phyloP scores from a whole-genome alignment of 202 grass and related monocot genomes.

The Dendrocalamus latiflorus region DNA sequence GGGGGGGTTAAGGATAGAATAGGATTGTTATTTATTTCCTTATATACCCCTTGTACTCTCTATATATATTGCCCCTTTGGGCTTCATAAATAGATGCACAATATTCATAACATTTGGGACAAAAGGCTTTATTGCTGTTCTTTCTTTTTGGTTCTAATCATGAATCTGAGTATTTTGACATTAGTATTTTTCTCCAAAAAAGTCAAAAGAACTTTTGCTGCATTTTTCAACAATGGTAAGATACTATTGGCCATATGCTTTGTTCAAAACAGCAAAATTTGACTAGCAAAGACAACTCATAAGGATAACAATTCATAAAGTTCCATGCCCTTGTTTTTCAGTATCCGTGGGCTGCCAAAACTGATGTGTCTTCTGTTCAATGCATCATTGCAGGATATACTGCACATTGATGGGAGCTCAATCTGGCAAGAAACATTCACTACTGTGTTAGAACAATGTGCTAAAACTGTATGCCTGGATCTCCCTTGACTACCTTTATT shows the following conservation, averaged over 20 bases:
- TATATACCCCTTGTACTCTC: too few species aligned
- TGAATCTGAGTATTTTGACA: background rate
- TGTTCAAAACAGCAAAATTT: background rate
- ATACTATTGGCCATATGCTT: background rate
- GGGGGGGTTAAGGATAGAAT: too few species aligned
- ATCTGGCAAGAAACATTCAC: slow-evolving; percentile 63
- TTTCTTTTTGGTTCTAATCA: background rate
- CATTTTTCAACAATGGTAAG: background rate
- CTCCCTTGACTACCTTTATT: background rate
- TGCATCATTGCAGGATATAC: slow-evolving; percentile 43
- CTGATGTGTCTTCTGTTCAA: background rate
- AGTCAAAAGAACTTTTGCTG: background rate
- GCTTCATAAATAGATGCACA: too few species aligned
- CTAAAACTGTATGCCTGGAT: slow-evolving; percentile 40
- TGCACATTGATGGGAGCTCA: slow-evolving; percentile 51
- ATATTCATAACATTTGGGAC: too few species aligned
- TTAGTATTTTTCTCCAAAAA: background rate
- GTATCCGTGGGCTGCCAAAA: background rate
- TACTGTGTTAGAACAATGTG: slow-evolving; percentile 41
- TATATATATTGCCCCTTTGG: too few species aligned
- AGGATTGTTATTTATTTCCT: too few species aligned
- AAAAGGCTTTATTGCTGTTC: too few species aligned
- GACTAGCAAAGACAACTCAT: background rate
- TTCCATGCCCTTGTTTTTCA: background rate
- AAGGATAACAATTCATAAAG: background rate